A percentile compares a stretch with the other conserved stretches of the same genome.
Evolutionary conservation across 1,139 yeast species (phyloP).

Genomic region (Kurtzmaniella quercitrusa): DNA sequence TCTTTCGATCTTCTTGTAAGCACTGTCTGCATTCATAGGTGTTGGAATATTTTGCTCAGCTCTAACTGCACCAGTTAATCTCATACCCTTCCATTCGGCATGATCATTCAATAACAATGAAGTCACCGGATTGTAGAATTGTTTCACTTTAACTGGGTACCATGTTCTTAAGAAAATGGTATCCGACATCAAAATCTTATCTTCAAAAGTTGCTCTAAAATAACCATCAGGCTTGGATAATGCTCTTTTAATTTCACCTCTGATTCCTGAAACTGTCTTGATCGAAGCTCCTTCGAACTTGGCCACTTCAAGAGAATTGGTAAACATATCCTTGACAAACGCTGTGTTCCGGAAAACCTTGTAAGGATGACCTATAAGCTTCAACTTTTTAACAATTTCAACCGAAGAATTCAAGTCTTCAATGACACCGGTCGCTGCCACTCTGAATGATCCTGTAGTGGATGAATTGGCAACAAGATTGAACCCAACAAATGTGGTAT

Average conservation of each 20-base stretch:
- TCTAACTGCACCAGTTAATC: slow-evolving; percentile 89
- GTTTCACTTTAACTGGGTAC: slow-evolving; percentile 90
- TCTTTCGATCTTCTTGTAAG: slow-evolving; percentile 78
- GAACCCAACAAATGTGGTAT: slow-evolving; percentile 95
- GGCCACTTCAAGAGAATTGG: slow-evolving; percentile 89
- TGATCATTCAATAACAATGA: slow-evolving; percentile 75
- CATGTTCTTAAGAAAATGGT: slow-evolving; percentile 88
- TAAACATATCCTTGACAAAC: slow-evolving; percentile 94
- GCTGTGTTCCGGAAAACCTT: slow-evolving; percentile 96
- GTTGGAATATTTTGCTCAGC: slow-evolving; percentile 67
- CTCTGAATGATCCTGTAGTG: slow-evolving; percentile 87
- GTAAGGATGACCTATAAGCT: slow-evolving; percentile 91
- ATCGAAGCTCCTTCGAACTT: slow-evolving; percentile 97
- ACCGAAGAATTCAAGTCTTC: slow-evolving; percentile 87
- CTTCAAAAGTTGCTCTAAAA: slow-evolving; percentile 97
- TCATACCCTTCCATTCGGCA: slow-evolving; percentile 92
- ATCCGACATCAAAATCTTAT: slow-evolving; percentile 86
- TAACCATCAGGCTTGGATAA: slow-evolving; percentile 94
- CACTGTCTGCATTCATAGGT: slow-evolving; percentile 64
- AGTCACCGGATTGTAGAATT: slow-evolving; percentile 94
- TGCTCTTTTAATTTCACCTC: slow-evolving; percentile 97
- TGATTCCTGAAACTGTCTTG: slow-evolving; percentile 91
- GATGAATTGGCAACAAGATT: slow-evolving; percentile 80
- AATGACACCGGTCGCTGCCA: slow-evolving; percentile 96
- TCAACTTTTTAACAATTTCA: slow-evolving; percentile 92